Percentiles rank a stretch among this genome's conserved stretches.
Evolutionary conservation across 768 basidiomycete genomes (phyloP).

Genomic region (Gelatoporia subvermispora): DNA sequence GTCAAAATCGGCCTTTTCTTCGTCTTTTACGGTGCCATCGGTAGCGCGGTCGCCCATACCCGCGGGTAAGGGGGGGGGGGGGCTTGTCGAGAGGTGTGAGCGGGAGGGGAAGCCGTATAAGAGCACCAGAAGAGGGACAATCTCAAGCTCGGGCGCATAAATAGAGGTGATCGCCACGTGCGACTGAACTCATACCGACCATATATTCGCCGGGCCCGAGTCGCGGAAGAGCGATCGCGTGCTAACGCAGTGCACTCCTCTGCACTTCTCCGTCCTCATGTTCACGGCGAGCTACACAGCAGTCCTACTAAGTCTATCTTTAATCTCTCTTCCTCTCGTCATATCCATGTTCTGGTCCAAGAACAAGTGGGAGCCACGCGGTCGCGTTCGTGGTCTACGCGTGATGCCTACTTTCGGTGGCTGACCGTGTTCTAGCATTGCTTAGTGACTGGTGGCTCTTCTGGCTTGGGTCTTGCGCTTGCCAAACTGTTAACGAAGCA

Average conservation of each 20-base stretch:
- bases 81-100: background rate
- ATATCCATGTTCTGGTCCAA: constrained; percentile 15
- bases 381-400: constrained; percentile 12
- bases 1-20: no score
- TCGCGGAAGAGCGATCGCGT: no score
- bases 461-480: constrained; percentile 74
- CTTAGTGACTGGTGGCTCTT: constrained; percentile 81
- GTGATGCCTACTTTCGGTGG: background rate
- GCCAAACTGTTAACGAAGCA: constrained; percentile 58
- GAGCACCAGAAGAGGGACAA: no score
- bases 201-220: no score
- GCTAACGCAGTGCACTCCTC: background rate
- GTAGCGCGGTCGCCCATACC: background rate
- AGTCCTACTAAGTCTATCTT: background rate
- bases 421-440: constrained; percentile 51
- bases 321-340: background rate
- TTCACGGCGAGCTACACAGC: background rate
- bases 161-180: no score
- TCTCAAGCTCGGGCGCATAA: no score
- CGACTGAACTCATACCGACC: no score
- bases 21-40: background rate
- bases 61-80: background rate
- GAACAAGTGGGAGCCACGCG: constrained; percentile 24
- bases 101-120: no score
- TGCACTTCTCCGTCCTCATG: background rate